Base-by-base conservation (phyloP, 2,329 filamentous ascomycete species). In the Fusarium sororula region DNA sequence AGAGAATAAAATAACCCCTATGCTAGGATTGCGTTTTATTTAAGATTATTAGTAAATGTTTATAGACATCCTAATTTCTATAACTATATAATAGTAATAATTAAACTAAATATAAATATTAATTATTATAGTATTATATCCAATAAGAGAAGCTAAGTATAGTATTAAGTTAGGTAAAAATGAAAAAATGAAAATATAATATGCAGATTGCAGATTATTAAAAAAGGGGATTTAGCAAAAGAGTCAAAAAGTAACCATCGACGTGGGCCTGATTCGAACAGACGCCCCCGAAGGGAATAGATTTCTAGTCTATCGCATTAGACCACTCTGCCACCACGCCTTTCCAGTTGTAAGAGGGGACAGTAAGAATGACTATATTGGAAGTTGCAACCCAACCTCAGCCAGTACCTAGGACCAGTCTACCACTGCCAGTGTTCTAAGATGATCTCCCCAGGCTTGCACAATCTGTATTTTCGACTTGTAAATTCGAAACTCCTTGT, bases 271-370 rank as follows among this genome's bases (percentile, higher is more conserved):
- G 66, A 69, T 69, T 69, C 66, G 66, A 69, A 69, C 66, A 69
- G 66, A 69, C 64, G 66, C 64, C 66, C 67, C 64, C 64, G 66
- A 69, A 41, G 66, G 67, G 66, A 69, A 69, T 69, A 69, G 65
- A 69, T 69, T 69, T 69, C 66, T 68, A 69, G 66, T 69, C 65
- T 69, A 68, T 69, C 66, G 66, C 66, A 68, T 69, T 69, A 69
- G 66, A 69, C 66, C 66, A 69, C 66, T 69, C 66, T 68, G 66
- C 66, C 66, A 69, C 66, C 58, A 60, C 57, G 66, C 66, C 66
- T 63, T 68, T 18, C 20, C 1, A 6, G 18, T 22, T 48, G 2
- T 1, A 1, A 22, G 1, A 0, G 1, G 1, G 0, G 0, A 6
- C 15, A 2, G 3, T 0, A 3, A 3, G 0, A 0, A 4, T 1